These are phyloP conservation scores for Cyberlindnera euphorbiae DNA, from an alignment of 805 yeast genomes.

Conservation along the genomic window DNA sequence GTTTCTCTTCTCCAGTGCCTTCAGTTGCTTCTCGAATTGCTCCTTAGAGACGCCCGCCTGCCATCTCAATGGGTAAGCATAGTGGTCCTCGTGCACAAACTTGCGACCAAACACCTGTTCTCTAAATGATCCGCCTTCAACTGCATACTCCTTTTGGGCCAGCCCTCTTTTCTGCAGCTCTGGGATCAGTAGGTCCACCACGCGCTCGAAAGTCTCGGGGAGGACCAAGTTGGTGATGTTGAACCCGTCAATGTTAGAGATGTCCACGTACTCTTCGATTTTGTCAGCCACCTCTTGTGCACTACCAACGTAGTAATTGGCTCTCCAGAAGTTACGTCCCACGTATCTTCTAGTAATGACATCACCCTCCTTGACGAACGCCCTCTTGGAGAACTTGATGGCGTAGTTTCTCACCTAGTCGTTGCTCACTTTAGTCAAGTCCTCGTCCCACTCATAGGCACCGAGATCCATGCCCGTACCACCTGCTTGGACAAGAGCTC, in stretches of 20 bases:
- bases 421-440: constrained; percentile 31
- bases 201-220: constrained; percentile 37
- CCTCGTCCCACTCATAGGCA: constrained; percentile 41
- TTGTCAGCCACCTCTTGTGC: constrained; percentile 37
- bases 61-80: constrained; percentile 23
- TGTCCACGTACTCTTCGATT: constrained; percentile 37
- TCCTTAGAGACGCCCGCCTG: constrained; percentile 26
- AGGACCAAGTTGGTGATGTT: constrained; percentile 34
- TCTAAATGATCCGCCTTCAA: constrained; percentile 32
- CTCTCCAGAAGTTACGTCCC: constrained; percentile 21
- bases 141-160: constrained; percentile 28
- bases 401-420: constrained; percentile 31
- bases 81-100: constrained; percentile 21
- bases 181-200: constrained; percentile 35
- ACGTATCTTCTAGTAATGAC: constrained; percentile 28
- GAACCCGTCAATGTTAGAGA: constrained; percentile 39
- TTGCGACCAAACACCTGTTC: constrained; percentile 26
- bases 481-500: constrained; percentile 40
- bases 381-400: constrained; percentile 22
- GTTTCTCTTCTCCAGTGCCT: constrained; percentile 2
- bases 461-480: constrained; percentile 41
- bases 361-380: constrained; percentile 16
- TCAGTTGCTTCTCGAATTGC: constrained; percentile 25
- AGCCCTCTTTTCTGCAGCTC: constrained; percentile 34
- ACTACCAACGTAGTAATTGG: constrained; percentile 29